These are phyloP conservation scores for Hypoxylon sp. DNA, from an alignment of 2,329 filamentous ascomycete genomes.

Conservation along the genomic window DNA sequence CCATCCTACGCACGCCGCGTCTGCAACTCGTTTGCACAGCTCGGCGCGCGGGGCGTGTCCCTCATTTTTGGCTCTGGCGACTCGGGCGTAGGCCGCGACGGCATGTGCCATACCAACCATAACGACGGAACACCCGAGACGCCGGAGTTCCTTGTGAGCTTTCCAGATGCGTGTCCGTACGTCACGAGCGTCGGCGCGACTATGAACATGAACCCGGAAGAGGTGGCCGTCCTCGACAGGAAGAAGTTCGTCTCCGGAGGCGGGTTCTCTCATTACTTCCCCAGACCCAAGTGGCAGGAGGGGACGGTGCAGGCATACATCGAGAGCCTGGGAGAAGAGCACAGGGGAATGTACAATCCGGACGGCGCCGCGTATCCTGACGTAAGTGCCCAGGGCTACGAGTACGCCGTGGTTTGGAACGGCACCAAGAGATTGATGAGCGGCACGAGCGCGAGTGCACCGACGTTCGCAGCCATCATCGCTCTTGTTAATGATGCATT, in stretches of 20 bases:
- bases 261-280: constrained; percentile 62
- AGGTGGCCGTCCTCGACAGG: neutral
- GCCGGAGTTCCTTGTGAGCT: constrained; percentile 69
- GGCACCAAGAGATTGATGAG: constrained; percentile 12
- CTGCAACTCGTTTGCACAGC: constrained; percentile 70
- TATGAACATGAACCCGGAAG: neutral
- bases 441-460: constrained; percentile 58
- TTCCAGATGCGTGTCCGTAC: constrained; percentile 76
- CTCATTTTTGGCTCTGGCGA: constrained; percentile 71
- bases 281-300: constrained; percentile 59
- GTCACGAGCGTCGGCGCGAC: constrained; percentile 76
- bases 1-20: constrained; percentile 64
- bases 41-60: constrained; percentile 69
- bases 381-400: constrained; percentile 59
- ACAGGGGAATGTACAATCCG: constrained; percentile 9
- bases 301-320: constrained; percentile 53
- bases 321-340: constrained; percentile 50
- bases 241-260: constrained; percentile 51
- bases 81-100: constrained; percentile 59
- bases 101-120: constrained; percentile 67
- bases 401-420: constrained; percentile 55
- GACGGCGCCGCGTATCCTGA: constrained; percentile 63
- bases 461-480: constrained; percentile 66
- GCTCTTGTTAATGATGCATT: constrained; percentile 66
- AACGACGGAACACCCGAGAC: constrained; percentile 60